Evolutionary conservation across 148 eudicot species (phyloP), one percentile per base, ranked within the genome.

Genomic region (Dysphania ambrosioides): DNA sequence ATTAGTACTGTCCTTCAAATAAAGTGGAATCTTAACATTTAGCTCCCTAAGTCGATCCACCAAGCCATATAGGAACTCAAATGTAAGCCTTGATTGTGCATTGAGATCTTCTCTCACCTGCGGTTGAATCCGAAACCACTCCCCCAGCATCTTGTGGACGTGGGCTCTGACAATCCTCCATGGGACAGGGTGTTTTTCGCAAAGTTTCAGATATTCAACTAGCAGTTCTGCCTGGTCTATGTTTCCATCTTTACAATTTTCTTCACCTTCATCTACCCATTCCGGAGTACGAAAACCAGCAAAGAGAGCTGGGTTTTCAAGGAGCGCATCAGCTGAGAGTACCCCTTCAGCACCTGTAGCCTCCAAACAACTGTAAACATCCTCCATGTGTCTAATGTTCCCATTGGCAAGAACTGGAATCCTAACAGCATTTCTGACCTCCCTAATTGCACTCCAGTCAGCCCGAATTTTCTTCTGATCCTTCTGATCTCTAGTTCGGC

Each of bases 381-480:
- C 99, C 49, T 85, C 99, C 84, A 95, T 79, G 83, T 95, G 94
- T 61, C 99, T 78, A 49, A 92, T 75, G 77, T 95, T 90, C 34
- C 99, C 97, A 71, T 95, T 92, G 56, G 99, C 97, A 58, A 95
- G 89, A 15, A 95, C 94, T 31, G 97, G 99, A 32, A 95, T 95
- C 65, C 88, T 83, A 42, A 95, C 82, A 2, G 92, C 87, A 72
- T 90, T 75, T 87, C 69, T 89, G 19, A 95, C 96, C 13, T 88
- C 89, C 74, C 74, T 88, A 31, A 95, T 92, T 60, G 85, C 79
- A 24, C 77, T 32, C 97, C 97, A 92, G 27, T 90, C 87, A 8
- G 99, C 99, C 61, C 97, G 76, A 60, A 95, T 59, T 73, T 95
- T 95, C 71, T 66, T 90, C 51, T 93, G 94, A 75, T 95, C 97